Conservation (phyloP, 805 yeast genomes). For the Wickerhamiella sorbophila region DNA sequence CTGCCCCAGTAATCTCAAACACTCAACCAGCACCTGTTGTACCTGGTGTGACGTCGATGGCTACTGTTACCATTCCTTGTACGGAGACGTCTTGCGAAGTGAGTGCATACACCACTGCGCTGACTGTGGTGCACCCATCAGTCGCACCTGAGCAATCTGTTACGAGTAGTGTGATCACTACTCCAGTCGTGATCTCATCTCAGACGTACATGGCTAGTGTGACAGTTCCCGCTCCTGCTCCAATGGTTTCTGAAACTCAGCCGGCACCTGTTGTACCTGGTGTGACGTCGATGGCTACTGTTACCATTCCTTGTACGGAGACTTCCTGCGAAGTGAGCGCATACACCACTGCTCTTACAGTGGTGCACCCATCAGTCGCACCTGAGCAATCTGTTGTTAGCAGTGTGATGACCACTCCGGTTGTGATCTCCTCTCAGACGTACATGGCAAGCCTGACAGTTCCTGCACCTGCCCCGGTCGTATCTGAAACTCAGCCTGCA, state of each 20-base stretch:
- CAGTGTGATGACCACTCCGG: slow-evolving; percentile 3
- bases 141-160: background rate
- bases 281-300: background rate
- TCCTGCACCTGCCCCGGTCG: slow-evolving; percentile 7
- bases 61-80: background rate
- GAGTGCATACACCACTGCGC: slow-evolving; percentile 10
- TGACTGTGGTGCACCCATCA: slow-evolving; percentile 2
- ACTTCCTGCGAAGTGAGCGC: slow-evolving; percentile 6
- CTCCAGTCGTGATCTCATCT: slow-evolving; percentile 11
- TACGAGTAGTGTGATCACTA: background rate
- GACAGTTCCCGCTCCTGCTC: slow-evolving; percentile 6
- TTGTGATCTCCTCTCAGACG: slow-evolving; percentile 10
- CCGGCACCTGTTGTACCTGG: background rate
- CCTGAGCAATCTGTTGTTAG: background rate
- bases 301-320: background rate
- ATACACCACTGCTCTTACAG: slow-evolving; percentile 11
- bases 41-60: background rate
- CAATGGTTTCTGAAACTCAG: background rate
- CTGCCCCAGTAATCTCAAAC: background rate
- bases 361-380: background rate
- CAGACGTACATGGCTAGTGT: slow-evolving; percentile 9
- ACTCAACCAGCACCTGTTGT: background rate
- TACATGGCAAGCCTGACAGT: slow-evolving; percentile 9
- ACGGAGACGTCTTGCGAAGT: slow-evolving; percentile 5
- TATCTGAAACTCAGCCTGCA: background rate